Conservation (phyloP, 2,329 filamentous ascomycete species). For the Tolypocladium sp. region DNA sequence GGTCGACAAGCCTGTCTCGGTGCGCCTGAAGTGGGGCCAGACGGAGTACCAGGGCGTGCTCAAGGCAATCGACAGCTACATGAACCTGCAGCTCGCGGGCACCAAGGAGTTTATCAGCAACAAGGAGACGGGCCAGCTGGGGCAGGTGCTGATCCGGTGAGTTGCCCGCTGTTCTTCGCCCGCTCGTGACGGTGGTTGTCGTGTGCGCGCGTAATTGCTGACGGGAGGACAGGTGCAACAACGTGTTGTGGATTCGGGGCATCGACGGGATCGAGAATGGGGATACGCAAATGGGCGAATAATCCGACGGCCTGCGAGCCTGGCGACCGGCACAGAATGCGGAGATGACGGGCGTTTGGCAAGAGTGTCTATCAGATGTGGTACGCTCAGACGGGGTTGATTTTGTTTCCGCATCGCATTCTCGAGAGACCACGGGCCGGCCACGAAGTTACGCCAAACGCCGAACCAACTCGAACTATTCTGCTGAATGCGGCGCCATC, state of each 20-base stretch:
- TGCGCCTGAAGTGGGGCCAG: constrained; percentile 96
- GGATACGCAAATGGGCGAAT: constrained; percentile 52
- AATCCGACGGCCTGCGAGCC: constrained; percentile 4
- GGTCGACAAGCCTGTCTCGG: constrained; percentile 81
- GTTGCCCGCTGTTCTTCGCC: constrained; percentile 9
- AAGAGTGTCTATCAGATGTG: background rate
- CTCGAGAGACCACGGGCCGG: background rate
- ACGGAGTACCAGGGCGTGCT: constrained; percentile 94
- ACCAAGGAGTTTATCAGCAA: constrained; percentile 90
- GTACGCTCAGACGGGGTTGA: background rate
- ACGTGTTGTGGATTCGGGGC: constrained; percentile 83
- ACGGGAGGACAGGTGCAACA: constrained; percentile 63
- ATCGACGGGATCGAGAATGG: constrained; percentile 41
- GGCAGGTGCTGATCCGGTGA: constrained; percentile 86
- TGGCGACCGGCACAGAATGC: background rate
- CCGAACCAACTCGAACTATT: no score
- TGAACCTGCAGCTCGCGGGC: constrained; percentile 91
- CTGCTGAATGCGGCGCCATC: no score
- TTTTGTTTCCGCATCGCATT: background rate
- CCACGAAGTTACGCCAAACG: background rate
- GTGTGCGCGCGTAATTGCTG: background rate
- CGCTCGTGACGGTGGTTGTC: background rate
- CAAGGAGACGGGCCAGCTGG: constrained; percentile 74
- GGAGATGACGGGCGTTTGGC: background rate
- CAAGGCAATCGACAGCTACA: constrained; percentile 93